Percentiles rank a stretch among this genome's conserved stretches.
Evolutionary conservation across 306 rosid species (phyloP).

Genomic region (Dryas octopetala): DNA sequence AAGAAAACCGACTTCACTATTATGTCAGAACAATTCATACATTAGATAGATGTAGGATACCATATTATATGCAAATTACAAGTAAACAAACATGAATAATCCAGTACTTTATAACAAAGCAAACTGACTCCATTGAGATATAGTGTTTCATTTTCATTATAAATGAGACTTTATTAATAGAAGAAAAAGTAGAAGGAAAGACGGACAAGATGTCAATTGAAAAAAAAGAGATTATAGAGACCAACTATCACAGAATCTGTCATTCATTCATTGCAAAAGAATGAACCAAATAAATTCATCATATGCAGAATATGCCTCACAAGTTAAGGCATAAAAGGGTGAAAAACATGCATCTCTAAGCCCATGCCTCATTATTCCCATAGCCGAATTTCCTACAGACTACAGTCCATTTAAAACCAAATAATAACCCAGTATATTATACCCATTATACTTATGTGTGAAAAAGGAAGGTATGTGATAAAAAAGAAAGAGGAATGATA

Average conservation of each 20-base stretch:
- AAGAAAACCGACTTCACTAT: background rate
- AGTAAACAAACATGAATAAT: background rate
- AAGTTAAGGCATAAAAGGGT: background rate
- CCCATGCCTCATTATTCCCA: background rate
- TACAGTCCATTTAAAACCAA: background rate
- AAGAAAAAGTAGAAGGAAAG: too few relatives aligned
- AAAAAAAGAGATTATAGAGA: too few relatives aligned
- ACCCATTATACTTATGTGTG: too few relatives aligned
- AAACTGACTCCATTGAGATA: background rate
- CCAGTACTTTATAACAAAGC: background rate
- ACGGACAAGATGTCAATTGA: too few relatives aligned
- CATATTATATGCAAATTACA: background rate
- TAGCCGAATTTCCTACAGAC: background rate
- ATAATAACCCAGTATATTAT: background rate
- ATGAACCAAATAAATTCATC: background rate
- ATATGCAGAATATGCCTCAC: background rate
- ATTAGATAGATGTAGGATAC: background rate
- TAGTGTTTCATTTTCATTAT: background rate
- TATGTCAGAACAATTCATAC: background rate
- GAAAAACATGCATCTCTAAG: background rate
- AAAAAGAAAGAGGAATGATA: background rate
- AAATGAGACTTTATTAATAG: too few relatives aligned
- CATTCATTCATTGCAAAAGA: background rate
- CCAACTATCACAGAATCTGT: background rate
- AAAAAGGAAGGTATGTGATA: background rate